Base-by-base conservation (phyloP, 208 protist genomes). In the Leptomonas pyrrhocoris region DNA sequence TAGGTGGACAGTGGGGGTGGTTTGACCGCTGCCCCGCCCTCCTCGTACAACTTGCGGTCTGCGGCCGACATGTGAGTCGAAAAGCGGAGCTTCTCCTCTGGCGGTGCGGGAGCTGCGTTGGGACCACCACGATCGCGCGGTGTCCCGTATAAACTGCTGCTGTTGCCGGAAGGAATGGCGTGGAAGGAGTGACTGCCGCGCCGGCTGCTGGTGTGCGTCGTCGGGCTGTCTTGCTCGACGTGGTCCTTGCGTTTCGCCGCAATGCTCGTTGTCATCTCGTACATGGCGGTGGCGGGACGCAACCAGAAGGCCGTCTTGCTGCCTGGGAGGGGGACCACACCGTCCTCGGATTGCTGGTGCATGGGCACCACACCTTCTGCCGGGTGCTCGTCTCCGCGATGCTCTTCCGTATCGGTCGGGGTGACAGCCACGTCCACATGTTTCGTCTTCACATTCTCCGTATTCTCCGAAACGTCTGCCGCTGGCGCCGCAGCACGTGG, bases 221-320 rank as follows among this genome's bases (percentile, higher is more conserved):
- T 60, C 8, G 36, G 51, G 57, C 62, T 57, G 12, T 73, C 57
- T 9, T 43, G 34, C 36, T 60, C 65, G 36, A 36, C 51, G 45
- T 68, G 34, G 43, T 79, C 71, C 27, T 70, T 79, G 53, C 81
- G 81, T 62, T 89, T 89, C 8, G 84, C 84, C 9, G 77, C 80
- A 50, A 86, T 89, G 73, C 84, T 89, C 16, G 77, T 79, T 21
- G 84, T 89, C 84, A 83, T 84, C 59, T 81, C 84, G 61, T 85
- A 89, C 58, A 83, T 68, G 25, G 84, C 80, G n/a, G 74, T 82
- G 28, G 70, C 64, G 16, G 84, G 84, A 13, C 84, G 77, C 13
- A 89, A 31, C 84, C 84, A 89, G 67, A 89, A 89, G 25, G 79
- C 74, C 0, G 38, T 75, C 23, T 69, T 59, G 59, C 74, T 80